Evolutionary conservation across 2,329 filamentous ascomycete species (phyloP), one percentile per base, ranked within the genome.

Genomic region (Sporothrix globosa): DNA sequence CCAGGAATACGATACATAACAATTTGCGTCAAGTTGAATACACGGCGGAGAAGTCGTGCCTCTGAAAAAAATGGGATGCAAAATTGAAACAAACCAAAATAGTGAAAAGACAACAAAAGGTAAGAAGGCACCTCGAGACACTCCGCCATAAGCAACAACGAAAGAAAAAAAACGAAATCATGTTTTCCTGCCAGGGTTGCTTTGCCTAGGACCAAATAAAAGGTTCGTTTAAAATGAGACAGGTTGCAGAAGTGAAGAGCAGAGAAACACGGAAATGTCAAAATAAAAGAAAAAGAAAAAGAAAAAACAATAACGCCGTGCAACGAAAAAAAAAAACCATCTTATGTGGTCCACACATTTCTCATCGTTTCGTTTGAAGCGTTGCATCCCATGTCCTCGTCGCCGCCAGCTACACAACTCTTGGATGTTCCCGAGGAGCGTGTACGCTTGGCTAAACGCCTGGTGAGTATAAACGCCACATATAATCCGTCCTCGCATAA

Each of bases 281-380:
- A 41, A 9, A 21, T 7, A 41, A 10, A 7, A 34, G 48, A 52
- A 66, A 39, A 50, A n/a, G 19, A 34, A 46, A 30, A n/a, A 21
- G 44, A 24, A n/a, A 13, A 44, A 27, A 27, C 4, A 19, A 56
- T 27, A 61, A 67, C 65, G 48, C 65, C 65, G 39, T 14, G 58
- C 58, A 63, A 63, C 58, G 58, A 44, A 24, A 53, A 4, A 34
- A 4, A 34, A 17, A 67, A 44, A 39, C 19, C 65, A 24, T 52
- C n/a, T n/a, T 54, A 44, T 67, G 65, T 67, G 65, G 2, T 67
- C 65, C 65, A 67, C 50, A 66, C 44, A 66, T 54, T 44, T 58
- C 34, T 50, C 21, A 44, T 44, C 44, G 58, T 63, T 61, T 24
- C 58, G 39, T 44, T 60, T 44, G 10, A 44, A 46, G 44, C 58